Percentiles rank a stretch among this genome's conserved stretches.
phyloP scores from a whole-genome alignment of 129 eudicot species.

The Erigeron canadensis region DNA sequence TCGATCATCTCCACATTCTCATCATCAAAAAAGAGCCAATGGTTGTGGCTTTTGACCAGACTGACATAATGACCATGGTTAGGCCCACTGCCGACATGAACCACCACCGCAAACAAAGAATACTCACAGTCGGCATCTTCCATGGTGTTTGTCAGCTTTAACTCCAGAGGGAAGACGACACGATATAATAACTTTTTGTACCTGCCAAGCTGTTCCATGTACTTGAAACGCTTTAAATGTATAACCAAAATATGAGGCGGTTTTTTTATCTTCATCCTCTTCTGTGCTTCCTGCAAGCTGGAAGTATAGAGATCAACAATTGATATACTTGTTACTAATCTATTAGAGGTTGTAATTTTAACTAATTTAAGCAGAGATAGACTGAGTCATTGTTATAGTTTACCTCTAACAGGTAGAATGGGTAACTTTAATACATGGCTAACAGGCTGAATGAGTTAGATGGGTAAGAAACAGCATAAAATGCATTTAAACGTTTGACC shows the following conservation, averaged over 20 bases:
- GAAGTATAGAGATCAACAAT: not conserved
- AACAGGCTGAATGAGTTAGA: not conserved
- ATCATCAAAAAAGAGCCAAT: conserved; percentile 77
- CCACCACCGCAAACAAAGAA: conserved; percentile 69
- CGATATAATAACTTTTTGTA: conserved; percentile 70
- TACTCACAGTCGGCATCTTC: conserved; percentile 72
- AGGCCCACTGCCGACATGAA: conserved; percentile 79
- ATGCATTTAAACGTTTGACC: not conserved
- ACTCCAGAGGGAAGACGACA: conserved; percentile 73
- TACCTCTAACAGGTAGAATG: not conserved
- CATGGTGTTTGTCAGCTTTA: conserved; percentile 67
- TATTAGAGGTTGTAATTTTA: no score
- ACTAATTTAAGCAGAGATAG: not conserved
- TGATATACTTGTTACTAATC: not conserved
- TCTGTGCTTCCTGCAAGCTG: conserved; percentile 83
- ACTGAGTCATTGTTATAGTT: not conserved
- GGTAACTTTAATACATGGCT: not conserved
- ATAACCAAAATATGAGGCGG: conserved; percentile 73
- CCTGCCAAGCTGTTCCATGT: conserved; percentile 70
- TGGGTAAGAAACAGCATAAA: not conserved
- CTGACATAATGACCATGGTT: conserved; percentile 76
- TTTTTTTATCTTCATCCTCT: conserved; percentile 75
- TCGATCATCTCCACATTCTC: conserved; percentile 82
- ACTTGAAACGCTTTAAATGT: conserved; percentile 73
- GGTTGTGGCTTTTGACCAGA: conserved; percentile 71